These are phyloP conservation scores for Lotus japonicus DNA, from an alignment of 306 rosid species.

Conservation along the genomic window DNA sequence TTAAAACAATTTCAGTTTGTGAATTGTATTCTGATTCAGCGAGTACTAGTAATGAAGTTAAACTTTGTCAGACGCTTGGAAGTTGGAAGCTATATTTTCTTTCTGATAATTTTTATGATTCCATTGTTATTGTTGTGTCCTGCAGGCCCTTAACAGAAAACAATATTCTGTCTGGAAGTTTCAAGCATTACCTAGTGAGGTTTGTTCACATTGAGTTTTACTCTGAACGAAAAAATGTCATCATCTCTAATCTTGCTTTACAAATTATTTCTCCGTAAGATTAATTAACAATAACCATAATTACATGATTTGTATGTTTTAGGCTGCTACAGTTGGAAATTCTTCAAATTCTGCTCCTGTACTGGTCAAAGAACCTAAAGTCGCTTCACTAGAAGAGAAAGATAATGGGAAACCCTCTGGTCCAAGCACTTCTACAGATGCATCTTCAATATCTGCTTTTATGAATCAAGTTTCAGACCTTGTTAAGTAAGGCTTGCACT, in stretches of 20 bases:
- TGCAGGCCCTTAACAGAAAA: slow-evolving; percentile 48
- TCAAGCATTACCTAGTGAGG: slow-evolving; percentile 48
- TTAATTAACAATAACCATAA: neutral
- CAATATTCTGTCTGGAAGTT: slow-evolving; percentile 34
- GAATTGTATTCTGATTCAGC: neutral
- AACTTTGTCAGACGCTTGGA: neutral
- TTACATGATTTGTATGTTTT: neutral
- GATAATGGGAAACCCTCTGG: slow-evolving; percentile 27
- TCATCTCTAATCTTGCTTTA: slow-evolving; percentile 1
- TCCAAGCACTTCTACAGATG: slow-evolving; percentile 35
- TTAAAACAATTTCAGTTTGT: neutral
- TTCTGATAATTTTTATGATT: neutral
- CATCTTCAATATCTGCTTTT: slow-evolving; percentile 52
- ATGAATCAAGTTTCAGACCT: slow-evolving; percentile 81
- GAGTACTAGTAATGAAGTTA: neutral
- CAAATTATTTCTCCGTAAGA: neutral
- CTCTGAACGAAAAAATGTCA: neutral
- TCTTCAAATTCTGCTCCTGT: slow-evolving; percentile 61
- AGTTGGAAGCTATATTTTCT: neutral
- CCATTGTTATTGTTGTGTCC: slow-evolving; percentile 14
- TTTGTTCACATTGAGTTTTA: slow-evolving; percentile 10
- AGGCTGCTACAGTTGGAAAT: slow-evolving; percentile 44
- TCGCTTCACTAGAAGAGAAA: slow-evolving; percentile 31
- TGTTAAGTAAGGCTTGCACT: slow-evolving; percentile 52
- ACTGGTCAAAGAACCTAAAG: slow-evolving; percentile 31